Evolutionary conservation across 495 filamentous ascomycete species (phyloP).

Genomic region (Bombardia bombarda): DNA sequence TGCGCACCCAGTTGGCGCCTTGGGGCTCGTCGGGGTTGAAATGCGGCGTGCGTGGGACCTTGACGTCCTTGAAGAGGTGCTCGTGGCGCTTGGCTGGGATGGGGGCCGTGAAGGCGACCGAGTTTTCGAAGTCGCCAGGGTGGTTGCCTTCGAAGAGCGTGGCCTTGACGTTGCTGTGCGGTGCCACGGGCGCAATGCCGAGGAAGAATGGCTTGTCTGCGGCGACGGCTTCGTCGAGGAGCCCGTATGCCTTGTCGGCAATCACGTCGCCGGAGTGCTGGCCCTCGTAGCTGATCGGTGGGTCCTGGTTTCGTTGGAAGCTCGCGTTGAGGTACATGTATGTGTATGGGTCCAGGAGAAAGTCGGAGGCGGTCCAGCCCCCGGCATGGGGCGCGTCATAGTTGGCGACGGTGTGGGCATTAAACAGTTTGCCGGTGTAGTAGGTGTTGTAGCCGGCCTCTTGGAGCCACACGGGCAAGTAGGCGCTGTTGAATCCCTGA

Average conservation of each 20-base stretch:
- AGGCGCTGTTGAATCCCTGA: slow-evolving; percentile 58
- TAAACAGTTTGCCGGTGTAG: slow-evolving; percentile 69
- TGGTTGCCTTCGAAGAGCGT: slow-evolving; percentile 4
- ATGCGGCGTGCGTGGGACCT: slow-evolving; percentile 43
- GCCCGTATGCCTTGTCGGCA: slow-evolving; percentile 50
- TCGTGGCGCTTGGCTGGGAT: slow-evolving; percentile 41
- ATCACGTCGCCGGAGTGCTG: slow-evolving; percentile 56
- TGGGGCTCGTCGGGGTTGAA: slow-evolving; percentile 47
- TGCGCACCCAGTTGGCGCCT: slow-evolving; percentile 55
- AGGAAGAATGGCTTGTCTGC: slow-evolving; percentile 58
- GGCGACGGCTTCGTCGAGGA: slow-evolving; percentile 53
- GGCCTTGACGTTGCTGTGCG: slow-evolving; percentile 49
- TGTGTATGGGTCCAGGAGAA: slow-evolving; percentile 64
- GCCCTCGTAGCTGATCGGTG: slow-evolving; percentile 48
- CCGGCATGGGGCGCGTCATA: slow-evolving; percentile 49
- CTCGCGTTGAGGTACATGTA: slow-evolving; percentile 63
- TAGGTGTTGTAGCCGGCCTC: slow-evolving; percentile 63
- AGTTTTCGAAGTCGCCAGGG: slow-evolving; percentile 9
- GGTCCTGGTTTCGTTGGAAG: slow-evolving; percentile 55
- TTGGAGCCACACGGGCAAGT: slow-evolving; percentile 61
- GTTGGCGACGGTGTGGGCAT: slow-evolving; percentile 50
- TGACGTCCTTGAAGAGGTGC: slow-evolving; percentile 38
- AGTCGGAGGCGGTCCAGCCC: slow-evolving; percentile 55
- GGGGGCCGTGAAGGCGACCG: slow-evolving; percentile 38
- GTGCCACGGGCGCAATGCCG: slow-evolving; percentile 56